phyloP scores from a whole-genome alignment of 768 basidiomycete genomes.

The Pholiota molesta region DNA sequence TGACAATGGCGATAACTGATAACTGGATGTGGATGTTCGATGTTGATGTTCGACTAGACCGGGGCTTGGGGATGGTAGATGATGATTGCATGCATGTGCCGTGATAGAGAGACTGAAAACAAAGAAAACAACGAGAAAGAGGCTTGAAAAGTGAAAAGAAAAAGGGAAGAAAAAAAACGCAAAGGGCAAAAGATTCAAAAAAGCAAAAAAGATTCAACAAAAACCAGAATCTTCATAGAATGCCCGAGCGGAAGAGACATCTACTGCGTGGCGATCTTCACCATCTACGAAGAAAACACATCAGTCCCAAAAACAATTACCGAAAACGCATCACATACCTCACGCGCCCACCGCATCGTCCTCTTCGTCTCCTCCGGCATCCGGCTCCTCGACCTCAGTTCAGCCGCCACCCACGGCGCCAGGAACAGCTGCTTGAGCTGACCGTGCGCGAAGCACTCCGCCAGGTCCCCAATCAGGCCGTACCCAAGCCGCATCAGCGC shows the following conservation, averaged over 20 bases:
- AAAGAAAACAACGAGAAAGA: constrained; percentile 22
- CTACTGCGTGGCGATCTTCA: constrained; percentile 79
- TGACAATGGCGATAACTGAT: constrained; percentile 29
- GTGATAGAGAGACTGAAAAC: constrained; percentile 34
- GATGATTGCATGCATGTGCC: constrained; percentile 53
- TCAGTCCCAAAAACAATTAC: constrained; percentile 9
- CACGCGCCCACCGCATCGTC: constrained; percentile 91
- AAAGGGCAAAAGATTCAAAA: constrained; percentile 23
- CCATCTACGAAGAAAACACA: constrained; percentile 52
- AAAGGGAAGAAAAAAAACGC: constrained; percentile 18
- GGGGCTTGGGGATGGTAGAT: constrained; percentile 14
- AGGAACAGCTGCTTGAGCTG: constrained; percentile 81
- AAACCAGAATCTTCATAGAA: constrained; percentile 23
- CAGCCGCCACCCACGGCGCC: constrained; percentile 75
- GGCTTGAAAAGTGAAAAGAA: background rate
- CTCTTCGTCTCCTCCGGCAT: constrained; percentile 81
- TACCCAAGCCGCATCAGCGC: constrained; percentile 71
- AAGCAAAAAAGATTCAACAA: constrained; percentile 20
- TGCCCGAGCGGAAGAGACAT: constrained; percentile 19
- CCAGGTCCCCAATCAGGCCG: constrained; percentile 92
- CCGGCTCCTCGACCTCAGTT: constrained; percentile 74
- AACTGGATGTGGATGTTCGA: constrained; percentile 2
- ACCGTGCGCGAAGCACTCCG: constrained; percentile 82
- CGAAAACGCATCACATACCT: constrained; percentile 52
- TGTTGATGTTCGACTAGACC: constrained; percentile 3